Base-by-base conservation (phyloP, 192 early-diverging fungal genomes). In the Chytriomyces sp. region DNA sequence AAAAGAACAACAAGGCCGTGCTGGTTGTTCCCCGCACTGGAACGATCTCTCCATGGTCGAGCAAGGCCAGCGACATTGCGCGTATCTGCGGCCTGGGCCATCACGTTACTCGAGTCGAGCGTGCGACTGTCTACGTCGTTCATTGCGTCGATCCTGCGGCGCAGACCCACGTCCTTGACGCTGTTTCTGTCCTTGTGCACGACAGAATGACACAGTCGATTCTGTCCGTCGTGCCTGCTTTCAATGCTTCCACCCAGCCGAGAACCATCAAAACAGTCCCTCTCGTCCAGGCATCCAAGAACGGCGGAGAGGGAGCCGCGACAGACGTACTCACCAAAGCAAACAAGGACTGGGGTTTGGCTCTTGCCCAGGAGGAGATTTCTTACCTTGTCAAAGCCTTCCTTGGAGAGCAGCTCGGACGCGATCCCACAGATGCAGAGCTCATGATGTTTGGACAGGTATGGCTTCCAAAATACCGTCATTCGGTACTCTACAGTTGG, bases 391-490 rank as follows among this genome's bases (percentile, higher is more conserved):
- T 95, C 5, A 86, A 90, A 8, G 93, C 93, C 16, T 98, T 96
- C 83, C 82, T 83, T 73, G 88, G 86, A 45, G 79, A 68, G 18
- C 61, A 62, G 13, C 78, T 82, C 20, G 81, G 75, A 46, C 90
- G 96, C 57, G 93, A 96, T 77, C 97, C 97, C n/a, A 99, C 98
- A 3, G 97, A 99, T 81, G 94, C 94, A 0, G 97, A 99, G 86
- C 88, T 99, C 49, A 96, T 99, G 89, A 99, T 99, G 98, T 99
- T 99, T 93, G 97, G 97, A 49, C 98, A 99, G 82, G 77, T 78
- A 50, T 46, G 67, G 0, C 35, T 43, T 26, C 7, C 1, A 13
- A 23, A 23, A 60, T n/a, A 28, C 26, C 11, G 43, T 57, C 53
- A 57, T 57, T 57, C 20, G 0, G 11, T 57, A n/a, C 53, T 20